Conservation (phyloP, 495 filamentous ascomycete species). For the Penicillium canescens region DNA sequence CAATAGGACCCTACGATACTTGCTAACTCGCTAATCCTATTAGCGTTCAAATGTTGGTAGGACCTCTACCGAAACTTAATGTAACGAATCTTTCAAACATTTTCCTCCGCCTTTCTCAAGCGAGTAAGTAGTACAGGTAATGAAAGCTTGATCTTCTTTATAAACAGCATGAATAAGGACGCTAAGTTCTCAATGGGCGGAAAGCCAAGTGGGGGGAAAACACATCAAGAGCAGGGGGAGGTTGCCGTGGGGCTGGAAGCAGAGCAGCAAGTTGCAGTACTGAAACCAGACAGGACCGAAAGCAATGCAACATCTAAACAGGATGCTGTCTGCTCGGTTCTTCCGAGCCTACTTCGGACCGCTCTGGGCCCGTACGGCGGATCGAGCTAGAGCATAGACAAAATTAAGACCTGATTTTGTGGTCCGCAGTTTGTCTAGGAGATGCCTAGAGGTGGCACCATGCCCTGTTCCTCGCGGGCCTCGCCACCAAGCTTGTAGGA, state of each 20-base stretch:
- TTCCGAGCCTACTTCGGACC: background rate
- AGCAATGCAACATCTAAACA: background rate
- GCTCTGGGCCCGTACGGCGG: background rate
- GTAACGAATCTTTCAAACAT: background rate
- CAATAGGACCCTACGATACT: no score
- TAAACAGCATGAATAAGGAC: slow-evolving; percentile 22
- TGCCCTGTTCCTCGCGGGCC: slow-evolving; percentile 77
- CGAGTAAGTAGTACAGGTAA: background rate
- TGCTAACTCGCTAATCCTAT: no score
- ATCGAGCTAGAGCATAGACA: background rate
- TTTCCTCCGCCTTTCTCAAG: background rate
- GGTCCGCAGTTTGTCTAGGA: slow-evolving; percentile 35
- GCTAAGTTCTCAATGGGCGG: slow-evolving; percentile 23
- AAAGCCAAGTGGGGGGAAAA: slow-evolving; percentile 1
- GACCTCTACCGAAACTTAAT: no score
- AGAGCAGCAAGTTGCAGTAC: background rate
- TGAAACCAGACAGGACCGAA: background rate
- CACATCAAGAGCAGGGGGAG: background rate
- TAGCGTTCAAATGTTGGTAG: no score
- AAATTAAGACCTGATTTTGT: background rate
- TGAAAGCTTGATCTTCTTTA: slow-evolving; percentile 15
- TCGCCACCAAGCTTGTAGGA: slow-evolving; percentile 71
- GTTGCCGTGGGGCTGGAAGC: background rate
- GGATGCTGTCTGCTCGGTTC: background rate
- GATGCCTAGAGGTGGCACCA: slow-evolving; percentile 82